Base-by-base conservation (phyloP, 2,329 filamentous ascomycete genomes). In the Colletotrichum endophyticum region DNA sequence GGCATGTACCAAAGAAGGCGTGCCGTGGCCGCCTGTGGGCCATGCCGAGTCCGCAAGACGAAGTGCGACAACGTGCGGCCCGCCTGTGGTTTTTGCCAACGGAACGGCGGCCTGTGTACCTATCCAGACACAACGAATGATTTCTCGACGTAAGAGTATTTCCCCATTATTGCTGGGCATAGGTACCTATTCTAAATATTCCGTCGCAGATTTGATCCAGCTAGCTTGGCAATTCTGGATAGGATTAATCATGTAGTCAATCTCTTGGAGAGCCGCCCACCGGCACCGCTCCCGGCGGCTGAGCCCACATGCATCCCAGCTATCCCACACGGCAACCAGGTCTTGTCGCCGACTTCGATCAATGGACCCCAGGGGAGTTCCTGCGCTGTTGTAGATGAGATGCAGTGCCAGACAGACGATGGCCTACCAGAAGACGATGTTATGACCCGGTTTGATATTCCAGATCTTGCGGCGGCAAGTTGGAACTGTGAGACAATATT, bases 61-160 rank as follows among this genome's bases (percentile, higher is more conserved):
- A 85, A 85, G 68, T 85, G 84, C 77, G 84, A 85, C 72, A 85
- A 85, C 70, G 80, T 80, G 9, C 82, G 83, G 56, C 84, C 84
- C 4, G 81, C 81, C 0, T 85, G 84, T 72, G 84, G 84, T 11
- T 85, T 84, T 57, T 85, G 84, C 73, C 79, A 80, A 19, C 81
- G 81, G 16, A 78, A 83, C 34, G 81, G 80, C 25, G 84, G 83
- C 13, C 77, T 80, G 12, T 85, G 84, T 77, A 82, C 81, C 6
- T 85, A 84, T n/a, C 80, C 82, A 16, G 78, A 77, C 28, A 72
- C 78, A 1, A 79, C 80, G 19, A 81, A 79, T 22, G 81, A 82
- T 27, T 80, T 80, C 67, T 83, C 81, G 16, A 77, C 80, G 81
- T 81, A 56, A 44, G 56, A 25, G 16, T 3, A 3, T 44, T 28